These are phyloP conservation scores for Zygnema circumcarinatum DNA, from an alignment of 139 green algal genomes.

Conservation along the genomic window DNA sequence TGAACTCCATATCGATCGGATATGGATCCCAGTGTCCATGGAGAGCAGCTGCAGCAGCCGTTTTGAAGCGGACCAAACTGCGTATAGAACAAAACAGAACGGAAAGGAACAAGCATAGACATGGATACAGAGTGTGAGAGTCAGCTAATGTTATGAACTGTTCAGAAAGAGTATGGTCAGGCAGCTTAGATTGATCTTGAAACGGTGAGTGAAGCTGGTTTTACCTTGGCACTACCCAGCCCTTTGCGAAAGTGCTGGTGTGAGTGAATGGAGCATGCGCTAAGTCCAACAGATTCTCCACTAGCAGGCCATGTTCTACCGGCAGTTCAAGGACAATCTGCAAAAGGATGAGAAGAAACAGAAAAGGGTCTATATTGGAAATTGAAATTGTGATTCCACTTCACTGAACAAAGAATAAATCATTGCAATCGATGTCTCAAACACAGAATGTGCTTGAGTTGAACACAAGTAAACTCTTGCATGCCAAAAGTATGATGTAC, in stretches of 20 bases:
- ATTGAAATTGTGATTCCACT: too few species aligned
- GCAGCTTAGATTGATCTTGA: too few species aligned
- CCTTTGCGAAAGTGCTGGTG: constrained; percentile 93
- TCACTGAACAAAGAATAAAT: too few species aligned
- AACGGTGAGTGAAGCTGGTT: too few species aligned
- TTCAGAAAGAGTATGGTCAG: too few species aligned
- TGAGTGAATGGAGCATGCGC: constrained; percentile 99
- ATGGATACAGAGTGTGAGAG: too few species aligned
- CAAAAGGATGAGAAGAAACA: constrained; percentile 24
- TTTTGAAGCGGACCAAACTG: constrained; percentile 81
- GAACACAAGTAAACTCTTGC: too few species aligned
- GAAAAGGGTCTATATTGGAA: not conserved
- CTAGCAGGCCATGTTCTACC: constrained; percentile 96
- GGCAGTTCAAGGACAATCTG: constrained; percentile 91
- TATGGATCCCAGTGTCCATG: constrained; percentile 96
- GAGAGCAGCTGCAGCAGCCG: constrained; percentile 27
- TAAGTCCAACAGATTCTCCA: constrained; percentile 98
- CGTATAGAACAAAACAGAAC: constrained; percentile 5
- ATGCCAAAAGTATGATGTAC: too few species aligned
- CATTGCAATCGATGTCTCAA: too few species aligned
- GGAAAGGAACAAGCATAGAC: too few species aligned
- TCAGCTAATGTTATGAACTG: too few species aligned
- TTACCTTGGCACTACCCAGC: constrained; percentile 94
- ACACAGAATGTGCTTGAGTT: too few species aligned
- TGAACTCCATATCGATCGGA: constrained; percentile 97